phyloP scores from a whole-genome alignment of 129 eudicot genomes.

The Pulicaria dysenterica region DNA sequence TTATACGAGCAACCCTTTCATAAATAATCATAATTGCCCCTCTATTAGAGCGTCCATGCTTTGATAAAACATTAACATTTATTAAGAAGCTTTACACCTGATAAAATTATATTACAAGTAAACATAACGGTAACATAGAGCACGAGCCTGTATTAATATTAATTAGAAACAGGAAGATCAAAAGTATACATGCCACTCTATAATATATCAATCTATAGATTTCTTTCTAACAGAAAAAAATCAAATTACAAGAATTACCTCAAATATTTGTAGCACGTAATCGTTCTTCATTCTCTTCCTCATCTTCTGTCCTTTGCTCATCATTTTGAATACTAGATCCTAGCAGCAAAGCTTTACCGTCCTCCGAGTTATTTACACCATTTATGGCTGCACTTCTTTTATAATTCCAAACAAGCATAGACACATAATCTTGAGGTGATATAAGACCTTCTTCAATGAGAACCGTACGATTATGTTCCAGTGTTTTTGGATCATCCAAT shows the following conservation, averaged over 20 bases:
- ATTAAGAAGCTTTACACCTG: not conserved
- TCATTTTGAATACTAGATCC: conserved; percentile 30
- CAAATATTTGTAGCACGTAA: conserved; percentile 34
- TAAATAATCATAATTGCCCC: too few species aligned
- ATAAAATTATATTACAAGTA: conserved; percentile 14
- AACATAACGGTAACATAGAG: conserved; percentile 8
- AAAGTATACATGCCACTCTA: conserved; percentile 33
- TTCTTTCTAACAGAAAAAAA: conserved; percentile 21
- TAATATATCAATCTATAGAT: conserved; percentile 31
- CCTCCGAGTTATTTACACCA: conserved; percentile 38
- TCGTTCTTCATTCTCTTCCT: conserved; percentile 43
- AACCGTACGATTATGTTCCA: conserved; percentile 55
- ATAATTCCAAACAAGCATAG: conserved; percentile 88
- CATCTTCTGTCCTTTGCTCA: conserved; percentile 35
- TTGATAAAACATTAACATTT: not conserved
- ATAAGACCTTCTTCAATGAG: conserved; percentile 69
- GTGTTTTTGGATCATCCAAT: conserved; percentile 64
- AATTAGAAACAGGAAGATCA: conserved; percentile 25
- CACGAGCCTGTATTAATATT: not conserved
- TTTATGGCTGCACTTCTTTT: conserved; percentile 62
- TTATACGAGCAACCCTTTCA: not conserved
- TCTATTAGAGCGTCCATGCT: not conserved
- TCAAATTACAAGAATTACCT: conserved; percentile 31
- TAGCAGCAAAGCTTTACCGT: conserved; percentile 38
- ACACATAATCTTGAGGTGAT: conserved; percentile 82